Percentiles rank a stretch among this genome's conserved stretches.
These are phyloP conservation scores for Podila epicladia DNA, from an alignment of 192 early-diverging fungal genomes.

Conservation along the genomic window DNA sequence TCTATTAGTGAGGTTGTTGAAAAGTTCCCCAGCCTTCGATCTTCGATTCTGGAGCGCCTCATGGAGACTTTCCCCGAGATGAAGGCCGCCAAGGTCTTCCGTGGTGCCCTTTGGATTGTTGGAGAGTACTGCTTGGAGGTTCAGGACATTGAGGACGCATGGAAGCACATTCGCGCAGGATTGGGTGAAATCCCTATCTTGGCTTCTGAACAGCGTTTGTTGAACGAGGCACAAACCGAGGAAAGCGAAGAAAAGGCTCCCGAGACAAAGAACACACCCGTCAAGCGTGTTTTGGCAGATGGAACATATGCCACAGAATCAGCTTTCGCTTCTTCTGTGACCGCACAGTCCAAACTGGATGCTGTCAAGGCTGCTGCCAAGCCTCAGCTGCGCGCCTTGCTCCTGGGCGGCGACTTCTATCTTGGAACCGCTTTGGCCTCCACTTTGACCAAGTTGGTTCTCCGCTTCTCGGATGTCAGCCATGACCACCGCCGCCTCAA, in stretches of 20 bases:
- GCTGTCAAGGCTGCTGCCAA: constrained; percentile 67
- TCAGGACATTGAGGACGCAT: constrained; percentile 83
- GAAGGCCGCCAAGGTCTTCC: constrained; percentile 91
- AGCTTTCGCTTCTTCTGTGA: constrained; percentile 72
- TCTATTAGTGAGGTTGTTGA: constrained; percentile 88
- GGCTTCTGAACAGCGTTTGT: constrained; percentile 87
- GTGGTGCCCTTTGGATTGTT: constrained; percentile 98
- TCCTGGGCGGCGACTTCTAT: constrained; percentile 95
- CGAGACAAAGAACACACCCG: constrained; percentile 55
- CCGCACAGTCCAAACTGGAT: constrained; percentile 55
- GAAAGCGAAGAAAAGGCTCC: constrained; percentile 52
- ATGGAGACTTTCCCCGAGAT: constrained; percentile 89
- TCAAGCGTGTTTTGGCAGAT: constrained; percentile 90
- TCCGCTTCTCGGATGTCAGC: constrained; percentile 73
- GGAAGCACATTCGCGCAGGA: constrained; percentile 82
- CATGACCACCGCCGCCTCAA: constrained; percentile 69
- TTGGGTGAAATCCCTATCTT: constrained; percentile 96
- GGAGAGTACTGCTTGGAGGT: constrained; percentile 92
- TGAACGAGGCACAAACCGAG: constrained; percentile 75
- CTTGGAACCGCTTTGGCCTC: constrained; percentile 90
- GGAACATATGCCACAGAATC: constrained; percentile 98
- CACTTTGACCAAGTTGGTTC: constrained; percentile 89
- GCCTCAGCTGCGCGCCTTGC: constrained; percentile 81
- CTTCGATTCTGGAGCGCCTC: constrained; percentile 83
- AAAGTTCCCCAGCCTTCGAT: constrained; percentile 91